Percentiles rank a stretch among this genome's conserved stretches.
These are phyloP conservation scores for Solanum neorickii DNA, from an alignment of 257 asterid genomes.

Conservation along the genomic window DNA sequence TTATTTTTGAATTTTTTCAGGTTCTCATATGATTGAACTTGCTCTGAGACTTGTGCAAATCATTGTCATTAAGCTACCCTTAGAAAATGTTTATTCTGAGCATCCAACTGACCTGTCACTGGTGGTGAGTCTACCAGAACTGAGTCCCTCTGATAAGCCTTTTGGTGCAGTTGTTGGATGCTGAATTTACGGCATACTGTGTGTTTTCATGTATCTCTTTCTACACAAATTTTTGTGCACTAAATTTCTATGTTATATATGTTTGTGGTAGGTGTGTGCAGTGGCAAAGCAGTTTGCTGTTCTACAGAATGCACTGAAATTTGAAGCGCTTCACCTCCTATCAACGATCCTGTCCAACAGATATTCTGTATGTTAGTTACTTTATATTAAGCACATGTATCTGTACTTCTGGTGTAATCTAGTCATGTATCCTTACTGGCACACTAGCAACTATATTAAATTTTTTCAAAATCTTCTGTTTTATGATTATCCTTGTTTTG, in stretches of 20 bases:
- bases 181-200: background rate
- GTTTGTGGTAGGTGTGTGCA: conserved; percentile 58
- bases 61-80: conserved; percentile 54
- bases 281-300: conserved; percentile 67
- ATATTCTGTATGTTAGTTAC: conserved; percentile 40
- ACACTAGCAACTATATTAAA: background rate
- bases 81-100: conserved; percentile 31
- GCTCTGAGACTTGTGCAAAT: conserved; percentile 61
- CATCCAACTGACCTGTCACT: conserved; percentile 52
- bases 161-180: conserved; percentile 5
- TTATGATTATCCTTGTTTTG: background rate
- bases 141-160: background rate
- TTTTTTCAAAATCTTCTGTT: background rate
- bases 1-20: conserved; percentile 19
- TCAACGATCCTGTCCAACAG: conserved; percentile 53
- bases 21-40: conserved; percentile 51
- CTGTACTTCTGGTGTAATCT: background rate
- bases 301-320: conserved; percentile 68
- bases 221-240: background rate
- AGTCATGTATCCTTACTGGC: background rate
- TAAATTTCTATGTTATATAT: background rate
- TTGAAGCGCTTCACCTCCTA: conserved; percentile 78
- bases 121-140: conserved; percentile 37
- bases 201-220: background rate
- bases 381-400: background rate